Conservation (phyloP, 2,329 filamentous ascomycete genomes). For the Fusarium mundagurra region DNA sequence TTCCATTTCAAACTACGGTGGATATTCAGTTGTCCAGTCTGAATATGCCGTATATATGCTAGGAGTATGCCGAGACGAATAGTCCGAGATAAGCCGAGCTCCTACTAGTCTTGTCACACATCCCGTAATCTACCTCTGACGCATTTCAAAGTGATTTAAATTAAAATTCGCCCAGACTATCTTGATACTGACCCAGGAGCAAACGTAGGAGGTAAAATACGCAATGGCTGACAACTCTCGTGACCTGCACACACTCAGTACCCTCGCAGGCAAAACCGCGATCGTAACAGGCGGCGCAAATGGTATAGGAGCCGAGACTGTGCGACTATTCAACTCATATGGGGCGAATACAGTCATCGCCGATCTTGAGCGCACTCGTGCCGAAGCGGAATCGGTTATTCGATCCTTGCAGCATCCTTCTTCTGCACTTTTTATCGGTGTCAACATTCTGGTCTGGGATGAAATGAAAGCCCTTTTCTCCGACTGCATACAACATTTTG, state of each 20-base stretch:
- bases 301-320: background rate
- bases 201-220: accelerated
- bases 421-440: background rate
- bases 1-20: accelerated
- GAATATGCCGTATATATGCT: background rate
- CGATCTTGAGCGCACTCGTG: background rate
- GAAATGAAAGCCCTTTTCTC: background rate
- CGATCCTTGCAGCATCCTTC: background rate
- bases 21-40: background rate
- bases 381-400: background rate
- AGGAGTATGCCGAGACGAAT: background rate
- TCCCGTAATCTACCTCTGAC: accelerated
- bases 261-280: background rate
- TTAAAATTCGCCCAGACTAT: accelerated
- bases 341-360: background rate
- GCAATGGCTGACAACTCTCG: background rate
- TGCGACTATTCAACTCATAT: background rate
- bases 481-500: background rate
- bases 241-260: accelerated
- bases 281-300: background rate
- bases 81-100: background rate
- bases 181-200: accelerated
- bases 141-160: accelerated
- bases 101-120: background rate
- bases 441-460: background rate